A percentile compares a stretch with the other conserved stretches of the same genome.
Conservation (phyloP, 108 stramenopile species). For the Cyclotella distinguenda region DNA sequence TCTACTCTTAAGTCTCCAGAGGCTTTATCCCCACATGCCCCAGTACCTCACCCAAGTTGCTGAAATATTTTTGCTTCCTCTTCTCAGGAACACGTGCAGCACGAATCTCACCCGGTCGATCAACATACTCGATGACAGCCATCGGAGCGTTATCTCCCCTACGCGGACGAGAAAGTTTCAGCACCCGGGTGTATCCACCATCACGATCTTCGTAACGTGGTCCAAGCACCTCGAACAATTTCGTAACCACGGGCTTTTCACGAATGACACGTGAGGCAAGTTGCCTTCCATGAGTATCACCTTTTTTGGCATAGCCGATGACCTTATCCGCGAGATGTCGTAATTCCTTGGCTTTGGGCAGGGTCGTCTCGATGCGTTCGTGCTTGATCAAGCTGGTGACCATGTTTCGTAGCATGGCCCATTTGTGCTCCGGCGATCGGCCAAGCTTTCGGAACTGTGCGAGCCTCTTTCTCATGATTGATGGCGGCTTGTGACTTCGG, state of each 20-base stretch:
- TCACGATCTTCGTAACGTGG: conserved; percentile 91
- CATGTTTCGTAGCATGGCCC: conserved; percentile 90
- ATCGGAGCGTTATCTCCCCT: conserved; percentile 95
- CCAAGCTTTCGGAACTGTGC: conserved; percentile 78
- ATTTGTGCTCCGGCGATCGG: conserved; percentile 77
- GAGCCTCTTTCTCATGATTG: conserved; percentile 78
- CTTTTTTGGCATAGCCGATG: conserved; percentile 71
- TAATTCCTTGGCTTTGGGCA: conserved; percentile 95
- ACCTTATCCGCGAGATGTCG: conserved; percentile 90
- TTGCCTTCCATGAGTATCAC: conserved; percentile 32
- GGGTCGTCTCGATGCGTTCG: conserved; percentile 97
- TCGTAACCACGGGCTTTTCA: conserved; percentile 76
- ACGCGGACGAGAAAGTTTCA: conserved; percentile 86
- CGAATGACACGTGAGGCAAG: conserved; percentile 65
- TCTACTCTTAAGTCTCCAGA: not conserved
- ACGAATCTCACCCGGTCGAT: conserved; percentile 92
- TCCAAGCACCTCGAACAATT: conserved; percentile 94
- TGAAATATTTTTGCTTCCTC: conserved; percentile 41
- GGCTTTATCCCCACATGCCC: conserved; percentile 43
- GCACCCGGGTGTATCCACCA: conserved; percentile 96
- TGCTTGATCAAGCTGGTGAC: conserved; percentile 95
- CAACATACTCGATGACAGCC: conserved; percentile 98
- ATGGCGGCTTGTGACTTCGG: too few species aligned
- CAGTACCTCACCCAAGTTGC: conserved; percentile 46
- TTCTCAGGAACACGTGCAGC: conserved; percentile 78